Evolutionary conservation across 768 basidiomycete species (phyloP).

Genomic region (Albatrellus ellisii): DNA sequence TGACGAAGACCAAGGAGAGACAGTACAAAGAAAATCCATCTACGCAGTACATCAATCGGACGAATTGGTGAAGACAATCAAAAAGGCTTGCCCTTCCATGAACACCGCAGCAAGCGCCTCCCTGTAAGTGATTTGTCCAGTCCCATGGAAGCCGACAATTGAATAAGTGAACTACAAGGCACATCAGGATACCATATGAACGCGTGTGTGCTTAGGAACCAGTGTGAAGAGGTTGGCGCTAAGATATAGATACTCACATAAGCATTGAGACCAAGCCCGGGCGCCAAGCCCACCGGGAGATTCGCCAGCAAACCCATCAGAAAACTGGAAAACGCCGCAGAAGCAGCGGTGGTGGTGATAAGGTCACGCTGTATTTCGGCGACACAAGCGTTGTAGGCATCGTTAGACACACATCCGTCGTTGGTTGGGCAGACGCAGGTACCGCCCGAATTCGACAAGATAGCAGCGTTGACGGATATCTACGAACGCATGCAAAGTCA

Average conservation of each 20-base stretch:
- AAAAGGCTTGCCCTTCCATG: slow-evolving; percentile 56
- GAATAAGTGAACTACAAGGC: slow-evolving; percentile 68
- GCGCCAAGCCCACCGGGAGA: slow-evolving; percentile 81
- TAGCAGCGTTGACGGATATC: slow-evolving; percentile 81
- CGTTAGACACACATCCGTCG: slow-evolving; percentile 41
- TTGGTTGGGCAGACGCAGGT: slow-evolving; percentile 61
- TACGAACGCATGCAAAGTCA: slow-evolving; percentile 15
- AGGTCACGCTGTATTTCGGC: slow-evolving; percentile 55
- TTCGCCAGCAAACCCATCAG: slow-evolving; percentile 81
- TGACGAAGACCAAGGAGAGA: slow-evolving; percentile 77
- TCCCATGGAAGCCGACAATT: slow-evolving; percentile 76
- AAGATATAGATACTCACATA: slow-evolving; percentile 37
- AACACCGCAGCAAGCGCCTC: slow-evolving; percentile 82
- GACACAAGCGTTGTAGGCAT: slow-evolving; percentile 42
- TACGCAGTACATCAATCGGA: slow-evolving; percentile 16
- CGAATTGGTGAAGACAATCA: background rate
- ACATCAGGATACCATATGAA: background rate
- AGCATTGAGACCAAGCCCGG: slow-evolving; percentile 74
- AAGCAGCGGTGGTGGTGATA: slow-evolving; percentile 72
- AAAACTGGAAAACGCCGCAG: slow-evolving; percentile 60
- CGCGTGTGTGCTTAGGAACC: background rate
- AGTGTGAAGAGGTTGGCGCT: background rate
- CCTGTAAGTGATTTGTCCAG: slow-evolving; percentile 54
- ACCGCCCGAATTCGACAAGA: slow-evolving; percentile 65
- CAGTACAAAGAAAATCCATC: slow-evolving; percentile 73